Evolutionary conservation across 495 filamentous ascomycete species (phyloP), one percentile per base, ranked within the genome.

Genomic region (Saxispiralis lemnorum): DNA sequence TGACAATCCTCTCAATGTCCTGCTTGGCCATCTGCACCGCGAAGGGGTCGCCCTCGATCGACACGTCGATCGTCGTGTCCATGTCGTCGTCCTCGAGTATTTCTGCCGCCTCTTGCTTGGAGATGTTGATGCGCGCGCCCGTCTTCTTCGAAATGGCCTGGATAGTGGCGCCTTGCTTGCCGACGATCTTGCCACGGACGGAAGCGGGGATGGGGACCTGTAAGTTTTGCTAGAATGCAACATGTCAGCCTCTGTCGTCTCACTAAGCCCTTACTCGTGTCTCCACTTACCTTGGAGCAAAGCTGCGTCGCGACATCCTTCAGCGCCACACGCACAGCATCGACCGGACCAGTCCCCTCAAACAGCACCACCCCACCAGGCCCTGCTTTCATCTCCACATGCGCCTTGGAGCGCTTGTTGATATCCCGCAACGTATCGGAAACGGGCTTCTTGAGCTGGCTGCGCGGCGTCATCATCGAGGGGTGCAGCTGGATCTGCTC

Each of bases 21-120:
- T 76, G 72, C 36, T 75, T 71, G 32, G 92, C 89, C 60, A 85
- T 70, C 42, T 78, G 77, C 15, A 79, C 81, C 36, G 86, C 76
- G 34, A 89, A 70, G 7, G 85, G 74, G 59, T 95, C 86, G 52
- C 89, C 89, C 59, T 96, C 86, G 51, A 99, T 78, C 17, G 75
- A 47, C 20, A 99, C 78, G 52, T 94, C 80, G 43, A 96, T 81
- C 38, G 73, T 76, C 30, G 73, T 69, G 53, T 80, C 77, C 36
- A 92, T 84, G 47, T 96, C 89, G 31, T 82, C 76, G 6, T 71
- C 73, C 12, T 38, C 49, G 10, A 52, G 18, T 1, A 70, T 52
- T 19, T 60, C 58, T 19, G 60, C 51, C 32, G 78, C 76, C 16
- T 87, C 82, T 12, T 66, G 65, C 56, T 81, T 88, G 13, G 87